Conservation (phyloP, 352 stramenopile species). For the Phytophthora sojae region DNA sequence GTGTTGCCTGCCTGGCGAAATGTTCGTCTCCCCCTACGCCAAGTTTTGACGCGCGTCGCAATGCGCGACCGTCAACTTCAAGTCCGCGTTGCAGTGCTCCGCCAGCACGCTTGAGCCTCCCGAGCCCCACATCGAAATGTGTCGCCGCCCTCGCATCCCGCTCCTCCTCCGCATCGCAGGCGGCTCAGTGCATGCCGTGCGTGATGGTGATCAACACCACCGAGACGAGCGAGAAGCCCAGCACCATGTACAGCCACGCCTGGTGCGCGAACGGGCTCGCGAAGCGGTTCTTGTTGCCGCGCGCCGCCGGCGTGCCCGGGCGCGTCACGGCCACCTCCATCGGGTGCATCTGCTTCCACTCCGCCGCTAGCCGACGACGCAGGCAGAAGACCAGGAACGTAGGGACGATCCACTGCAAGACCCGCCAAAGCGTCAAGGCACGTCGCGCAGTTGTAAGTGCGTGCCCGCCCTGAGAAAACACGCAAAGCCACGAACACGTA, state of each 20-base stretch:
- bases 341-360: constrained; percentile 50
- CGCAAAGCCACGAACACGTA: constrained; percentile 40
- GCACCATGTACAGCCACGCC: constrained; percentile 75
- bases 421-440: constrained; percentile 27
- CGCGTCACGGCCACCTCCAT: constrained; percentile 40
- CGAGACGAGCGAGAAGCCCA: constrained; percentile 64
- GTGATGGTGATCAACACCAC: constrained; percentile 81
- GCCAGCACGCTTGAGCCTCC: neutral
- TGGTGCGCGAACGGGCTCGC: constrained; percentile 75
- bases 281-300: constrained; percentile 67
- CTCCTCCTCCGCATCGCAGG: neutral
- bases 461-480: constrained; percentile 33
- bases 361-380: constrained; percentile 56
- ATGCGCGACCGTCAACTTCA: constrained; percentile 23
- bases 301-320: constrained; percentile 17
- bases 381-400: constrained; percentile 80
- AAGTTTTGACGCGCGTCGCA: neutral
- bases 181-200: constrained; percentile 52
- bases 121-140: constrained; percentile 1
- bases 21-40: neutral
- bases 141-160: no score
- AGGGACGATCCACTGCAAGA: constrained; percentile 81
- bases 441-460: constrained; percentile 43
- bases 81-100: constrained; percentile 12
- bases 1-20: neutral